Evolutionary conservation across 768 basidiomycete species (phyloP), one percentile per base, ranked within the genome.

Genomic region (Boletus rex-veris): DNA sequence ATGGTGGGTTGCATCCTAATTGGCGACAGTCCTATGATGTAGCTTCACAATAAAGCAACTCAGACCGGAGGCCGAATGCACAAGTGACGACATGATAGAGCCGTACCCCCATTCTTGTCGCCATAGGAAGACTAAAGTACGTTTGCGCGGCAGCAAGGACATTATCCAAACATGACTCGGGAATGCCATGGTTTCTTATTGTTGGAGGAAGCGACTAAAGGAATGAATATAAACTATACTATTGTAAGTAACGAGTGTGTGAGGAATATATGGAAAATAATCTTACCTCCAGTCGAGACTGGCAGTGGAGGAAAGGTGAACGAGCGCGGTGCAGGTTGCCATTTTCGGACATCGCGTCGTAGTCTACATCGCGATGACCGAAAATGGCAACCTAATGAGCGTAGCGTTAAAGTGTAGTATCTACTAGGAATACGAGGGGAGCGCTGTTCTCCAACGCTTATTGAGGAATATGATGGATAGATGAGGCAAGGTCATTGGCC

Each of bases 111-210:
- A 84, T 80, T 70, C 94, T 92, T 5, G 71, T 69, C 15, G 79
- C 80, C 26, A 77, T 59, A 3, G 86, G 80, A 7, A 89, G 77
- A 24, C 77, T 68, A 64, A 93, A 96, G 73, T 89, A 93, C 0
- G 68, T 59, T 59, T 83, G 79, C 16, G 80, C 72, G 19, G 73
- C 74, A 1, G 73, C 58, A 3, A 89, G 68, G 0, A 81, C 71
- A 5, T 62, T 59, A 1, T 76, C 62, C 41, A 87, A 79, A 7
- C 76, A 63, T 0, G 68, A 61, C 38, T 84, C 77, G 3, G 83
- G 71, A 31, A 95, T 86, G 3, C 83, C 83, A 61, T 95, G 92
- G 58, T 91, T 90, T 63, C 74, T 79, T 16, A 90, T 87, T 92
- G 33, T 9, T 9, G 9, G 33, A 35, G 10, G 5, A 10, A 65